Evolutionary conservation across 192 early-diverging fungal species (phyloP), one percentile per base, ranked within the genome.

Genomic region (Oehlia diaphana): DNA sequence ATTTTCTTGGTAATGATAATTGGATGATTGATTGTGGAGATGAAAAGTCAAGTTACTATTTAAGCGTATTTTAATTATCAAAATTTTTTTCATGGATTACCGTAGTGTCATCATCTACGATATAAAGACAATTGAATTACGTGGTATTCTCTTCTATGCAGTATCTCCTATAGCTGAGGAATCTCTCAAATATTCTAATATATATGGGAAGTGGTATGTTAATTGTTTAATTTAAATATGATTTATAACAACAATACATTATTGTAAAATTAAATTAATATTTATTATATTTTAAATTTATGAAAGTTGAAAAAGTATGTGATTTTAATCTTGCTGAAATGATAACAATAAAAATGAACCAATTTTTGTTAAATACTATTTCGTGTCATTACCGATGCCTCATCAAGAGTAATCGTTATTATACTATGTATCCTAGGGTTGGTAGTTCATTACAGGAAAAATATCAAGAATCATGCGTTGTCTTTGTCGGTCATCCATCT

Each of bases 1-100:
- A 92, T 81, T 90, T 87, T 68, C 86, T 95, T 58, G 93, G 94
- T 8, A 88, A 89, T n/a, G 88, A 89, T 3, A 94, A 94, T 81
- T 95, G 94, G 94, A 82, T 88, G 5, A 84, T 95, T n/a, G 91
- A 92, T 81, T 88, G 87, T 81, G 91, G 86, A 26, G 82, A 82
- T 63, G 86, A 91, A 79, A 86, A 86, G 72, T 84, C 82, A 83
- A n/a, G 66, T 62, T 9, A 74, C 0, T 33, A 28, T 72, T 65
- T 28, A 42, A 6, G 3, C 8, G 23, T 66, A 21, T 39, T 4
- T 63, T n/a, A 39, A 21, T 2, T 63, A 35, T 12, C 0, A 28
- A 21, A 47, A 12, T 49, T 9, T 63, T 9, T 3, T 80, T 12
- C 9, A 12, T 47, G 84, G 84, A 83, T 91, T 28, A 86, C 83